Percentiles rank a stretch among this genome's conserved stretches.
Evolutionary conservation across 2,329 filamentous ascomycete species (phyloP).

Genomic region (Rhynchosporium graminicola): DNA sequence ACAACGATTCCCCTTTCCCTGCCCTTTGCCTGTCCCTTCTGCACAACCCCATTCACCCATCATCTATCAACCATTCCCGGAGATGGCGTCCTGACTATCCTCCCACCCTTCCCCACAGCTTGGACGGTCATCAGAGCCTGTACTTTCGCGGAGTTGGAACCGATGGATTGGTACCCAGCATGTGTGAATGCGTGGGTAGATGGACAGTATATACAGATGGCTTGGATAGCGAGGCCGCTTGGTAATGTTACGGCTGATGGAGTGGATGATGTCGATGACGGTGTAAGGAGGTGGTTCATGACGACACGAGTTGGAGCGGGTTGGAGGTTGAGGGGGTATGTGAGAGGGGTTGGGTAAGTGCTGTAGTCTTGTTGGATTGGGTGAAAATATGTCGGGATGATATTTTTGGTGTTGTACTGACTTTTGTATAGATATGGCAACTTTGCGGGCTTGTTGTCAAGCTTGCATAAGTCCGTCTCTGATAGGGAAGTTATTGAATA

Average conservation of each 20-base stretch:
- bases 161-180: slow-evolving; percentile 18
- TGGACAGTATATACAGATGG: slow-evolving; percentile 20
- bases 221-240: slow-evolving; percentile 31
- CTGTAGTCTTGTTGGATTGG: neutral
- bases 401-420: neutral
- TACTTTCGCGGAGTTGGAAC: slow-evolving; percentile 14
- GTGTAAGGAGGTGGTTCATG: slow-evolving; percentile 1
- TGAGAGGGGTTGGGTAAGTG: neutral
- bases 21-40: slow-evolving; percentile 29
- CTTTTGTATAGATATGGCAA: slow-evolving; percentile 12
- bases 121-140: slow-evolving; percentile 24
- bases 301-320: neutral
- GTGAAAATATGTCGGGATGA: neutral
- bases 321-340: neutral
- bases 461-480: slow-evolving; percentile 20
- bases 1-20: slow-evolving; percentile 14
- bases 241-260: slow-evolving; percentile 9
- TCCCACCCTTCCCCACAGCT: slow-evolving; percentile 15
- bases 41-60: neutral
- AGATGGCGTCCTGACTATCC: slow-evolving; percentile 21
- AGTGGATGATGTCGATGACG: neutral
- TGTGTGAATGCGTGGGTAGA: neutral
- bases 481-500: neutral
- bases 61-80: slow-evolving; percentile 5
- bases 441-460: slow-evolving; percentile 29